Evolutionary conservation across 2,329 filamentous ascomycete species (phyloP).

Genomic region (Cladophialophora chaetospira): DNA sequence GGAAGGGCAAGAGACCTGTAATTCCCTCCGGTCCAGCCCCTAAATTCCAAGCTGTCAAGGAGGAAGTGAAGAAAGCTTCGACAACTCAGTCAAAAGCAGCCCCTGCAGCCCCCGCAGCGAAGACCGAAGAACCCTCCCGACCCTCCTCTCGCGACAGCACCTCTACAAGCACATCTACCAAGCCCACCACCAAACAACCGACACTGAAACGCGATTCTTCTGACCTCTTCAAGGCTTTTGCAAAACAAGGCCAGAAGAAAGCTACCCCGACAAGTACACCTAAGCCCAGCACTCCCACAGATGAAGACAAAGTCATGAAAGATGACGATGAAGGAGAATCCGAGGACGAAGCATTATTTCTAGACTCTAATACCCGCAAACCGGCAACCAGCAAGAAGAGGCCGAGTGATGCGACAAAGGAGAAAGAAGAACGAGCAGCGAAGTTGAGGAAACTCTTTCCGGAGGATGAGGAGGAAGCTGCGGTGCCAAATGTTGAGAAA

Average conservation of each 20-base stretch:
- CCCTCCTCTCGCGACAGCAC: constrained; percentile 33
- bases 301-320: constrained; percentile 23
- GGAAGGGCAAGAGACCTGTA: constrained; percentile 47
- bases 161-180: constrained; percentile 38
- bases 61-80: constrained; percentile 25
- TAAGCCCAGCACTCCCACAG: background rate
- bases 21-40: constrained; percentile 20
- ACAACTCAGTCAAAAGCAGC: constrained; percentile 1
- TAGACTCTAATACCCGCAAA: constrained; percentile 42
- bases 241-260: constrained; percentile 28
- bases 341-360: constrained; percentile 55
- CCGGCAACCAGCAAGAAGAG: constrained; percentile 39
- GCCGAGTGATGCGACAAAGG: constrained; percentile 27
- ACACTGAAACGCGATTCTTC: constrained; percentile 38
- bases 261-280: constrained; percentile 17
- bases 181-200: constrained; percentile 40
- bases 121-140: constrained; percentile 34
- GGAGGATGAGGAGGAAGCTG: constrained; percentile 51
- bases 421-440: constrained; percentile 60
- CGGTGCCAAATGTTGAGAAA: constrained; percentile 34
- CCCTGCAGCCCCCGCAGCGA: background rate
- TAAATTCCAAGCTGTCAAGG: constrained; percentile 36
- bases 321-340: constrained; percentile 60
- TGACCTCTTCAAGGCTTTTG: constrained; percentile 34
- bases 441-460: constrained; percentile 71